These are phyloP conservation scores for Lizonia empirigonia DNA, from an alignment of 2,329 filamentous ascomycete species.

Conservation along the genomic window DNA sequence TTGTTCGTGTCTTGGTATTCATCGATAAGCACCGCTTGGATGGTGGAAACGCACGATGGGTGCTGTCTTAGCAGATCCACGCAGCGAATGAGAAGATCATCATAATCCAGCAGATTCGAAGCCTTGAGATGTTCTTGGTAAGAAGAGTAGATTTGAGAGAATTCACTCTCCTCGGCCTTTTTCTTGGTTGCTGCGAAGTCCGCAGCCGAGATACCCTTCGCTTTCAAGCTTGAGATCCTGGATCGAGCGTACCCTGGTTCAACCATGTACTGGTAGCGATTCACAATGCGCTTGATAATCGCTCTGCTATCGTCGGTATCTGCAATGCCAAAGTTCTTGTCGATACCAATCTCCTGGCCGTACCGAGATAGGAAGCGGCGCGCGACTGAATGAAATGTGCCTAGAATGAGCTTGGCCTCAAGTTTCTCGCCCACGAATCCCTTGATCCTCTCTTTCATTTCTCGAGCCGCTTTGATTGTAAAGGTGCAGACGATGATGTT, in stretches of 20 bases:
- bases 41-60: conserved; percentile 83
- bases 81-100: conserved; percentile 86
- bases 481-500: conserved; percentile 96
- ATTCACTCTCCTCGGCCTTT: conserved; percentile 65
- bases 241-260: conserved; percentile 73
- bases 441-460: conserved; percentile 90
- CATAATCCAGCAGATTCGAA: conserved; percentile 89
- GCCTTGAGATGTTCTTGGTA: conserved; percentile 77
- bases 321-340: conserved; percentile 86
- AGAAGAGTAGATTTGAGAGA: conserved; percentile 69
- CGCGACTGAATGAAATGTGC: conserved; percentile 94
- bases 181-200: conserved; percentile 50
- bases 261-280: conserved; percentile 69
- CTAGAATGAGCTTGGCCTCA: conserved; percentile 79
- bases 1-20: conserved; percentile 98
- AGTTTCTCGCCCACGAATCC: conserved; percentile 77
- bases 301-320: conserved; percentile 80
- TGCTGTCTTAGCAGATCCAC: conserved; percentile 75
- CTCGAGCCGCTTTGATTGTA: conserved; percentile 89
- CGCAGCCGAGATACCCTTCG: conserved; percentile 58
- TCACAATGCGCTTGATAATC: conserved; percentile 82
- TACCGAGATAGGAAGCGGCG: conserved; percentile 83
- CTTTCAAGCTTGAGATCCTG: conserved; percentile 73
- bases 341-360: conserved; percentile 80
- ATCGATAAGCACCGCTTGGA: conserved; percentile 90